phyloP scores from a whole-genome alignment of 2,329 filamentous ascomycete genomes.

The Aspergillus neoniger region DNA sequence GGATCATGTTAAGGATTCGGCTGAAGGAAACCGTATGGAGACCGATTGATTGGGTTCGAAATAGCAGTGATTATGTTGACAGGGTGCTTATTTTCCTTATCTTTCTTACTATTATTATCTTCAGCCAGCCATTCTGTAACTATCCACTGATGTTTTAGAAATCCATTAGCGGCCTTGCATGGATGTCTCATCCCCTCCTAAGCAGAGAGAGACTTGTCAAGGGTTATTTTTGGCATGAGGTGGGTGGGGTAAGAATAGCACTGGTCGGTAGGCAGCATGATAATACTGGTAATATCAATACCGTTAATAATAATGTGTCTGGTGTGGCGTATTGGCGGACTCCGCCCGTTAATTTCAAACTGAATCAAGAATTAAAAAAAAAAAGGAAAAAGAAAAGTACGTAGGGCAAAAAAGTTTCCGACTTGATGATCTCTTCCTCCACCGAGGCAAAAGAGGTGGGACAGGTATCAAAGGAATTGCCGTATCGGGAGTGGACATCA shows the following conservation, averaged over 20 bases:
- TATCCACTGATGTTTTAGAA: conserved; percentile 1
- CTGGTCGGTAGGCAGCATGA: conserved; percentile 9
- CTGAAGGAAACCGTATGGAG: conserved; percentile 45
- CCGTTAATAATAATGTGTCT: neutral
- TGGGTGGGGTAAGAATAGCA: conserved; percentile 4
- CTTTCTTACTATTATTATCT: neutral
- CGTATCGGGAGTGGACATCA: neutral
- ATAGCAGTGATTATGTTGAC: conserved; percentile 12
- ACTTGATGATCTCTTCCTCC: neutral
- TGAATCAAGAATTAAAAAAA: neutral
- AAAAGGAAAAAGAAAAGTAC: no score
- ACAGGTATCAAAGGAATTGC: neutral
- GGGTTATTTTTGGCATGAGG: conserved; percentile 10
- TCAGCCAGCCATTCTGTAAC: neutral
- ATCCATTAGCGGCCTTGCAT: conserved; percentile 9
- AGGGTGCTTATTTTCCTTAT: conserved; percentile 18
- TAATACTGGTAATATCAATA: neutral
- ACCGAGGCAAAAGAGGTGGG: neutral
- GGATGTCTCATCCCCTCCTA: neutral
- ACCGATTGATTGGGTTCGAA: conserved; percentile 36
- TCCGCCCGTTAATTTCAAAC: neutral
- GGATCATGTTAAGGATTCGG: conserved; percentile 67
- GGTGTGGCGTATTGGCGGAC: conserved; percentile 4
- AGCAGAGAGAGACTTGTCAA: neutral
- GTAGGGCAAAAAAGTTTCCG: neutral